Evolutionary conservation across 148 eudicot genomes (phyloP).

Genomic region (Pharnaceum exiguum): DNA sequence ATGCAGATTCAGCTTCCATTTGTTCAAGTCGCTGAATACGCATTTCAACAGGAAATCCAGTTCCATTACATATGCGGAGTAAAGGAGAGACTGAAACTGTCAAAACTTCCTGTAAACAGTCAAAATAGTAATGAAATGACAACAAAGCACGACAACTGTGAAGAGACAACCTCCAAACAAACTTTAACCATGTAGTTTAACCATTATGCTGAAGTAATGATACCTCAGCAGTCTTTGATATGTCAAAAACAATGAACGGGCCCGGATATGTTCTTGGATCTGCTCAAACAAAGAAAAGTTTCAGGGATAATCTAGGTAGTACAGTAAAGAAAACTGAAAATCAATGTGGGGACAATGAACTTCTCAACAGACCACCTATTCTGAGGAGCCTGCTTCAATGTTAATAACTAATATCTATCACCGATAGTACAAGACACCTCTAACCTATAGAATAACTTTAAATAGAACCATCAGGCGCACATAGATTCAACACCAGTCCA

Average conservation of each 20-base stretch:
- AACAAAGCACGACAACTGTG: too few relatives aligned
- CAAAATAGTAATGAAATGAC: constrained; percentile 14
- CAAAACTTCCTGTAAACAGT: constrained; percentile 63
- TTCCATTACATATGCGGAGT: constrained; percentile 76
- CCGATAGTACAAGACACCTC: too few relatives aligned
- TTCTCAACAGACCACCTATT: too few relatives aligned
- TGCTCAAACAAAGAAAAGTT: constrained; percentile 24
- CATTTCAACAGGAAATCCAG: constrained; percentile 68
- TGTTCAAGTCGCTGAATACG: constrained; percentile 75
- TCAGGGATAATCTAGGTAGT: neutral
- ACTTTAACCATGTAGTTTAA: neutral
- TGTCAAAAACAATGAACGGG: constrained; percentile 71
- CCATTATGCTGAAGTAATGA: neutral
- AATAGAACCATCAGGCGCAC: too few relatives aligned
- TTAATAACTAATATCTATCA: too few relatives aligned
- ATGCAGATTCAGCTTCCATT: constrained; percentile 52
- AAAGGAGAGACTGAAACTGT: constrained; percentile 68
- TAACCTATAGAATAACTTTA: too few relatives aligned
- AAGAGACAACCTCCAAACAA: neutral
- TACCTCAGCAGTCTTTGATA: constrained; percentile 75
- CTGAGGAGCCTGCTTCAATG: too few relatives aligned
- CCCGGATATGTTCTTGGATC: constrained; percentile 75
- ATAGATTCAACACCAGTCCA: too few relatives aligned
- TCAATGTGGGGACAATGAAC: too few relatives aligned
- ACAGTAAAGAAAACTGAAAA: neutral